phyloP scores from a whole-genome alignment of 1,139 yeast genomes.

The Trichomonascaceae sp. region DNA sequence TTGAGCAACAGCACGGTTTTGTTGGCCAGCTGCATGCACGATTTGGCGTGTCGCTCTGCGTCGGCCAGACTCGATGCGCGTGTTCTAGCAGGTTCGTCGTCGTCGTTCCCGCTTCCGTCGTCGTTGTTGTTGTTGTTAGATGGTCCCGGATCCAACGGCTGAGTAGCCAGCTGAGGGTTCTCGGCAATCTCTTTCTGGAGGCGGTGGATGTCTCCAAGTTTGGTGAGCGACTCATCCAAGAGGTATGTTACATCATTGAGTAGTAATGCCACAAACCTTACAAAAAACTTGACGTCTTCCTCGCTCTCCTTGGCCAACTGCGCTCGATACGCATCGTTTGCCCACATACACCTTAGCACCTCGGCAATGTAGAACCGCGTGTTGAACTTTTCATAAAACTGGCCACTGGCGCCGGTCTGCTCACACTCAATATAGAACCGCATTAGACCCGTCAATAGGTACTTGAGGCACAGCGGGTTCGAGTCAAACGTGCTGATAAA shows the following conservation, averaged over 20 bases:
- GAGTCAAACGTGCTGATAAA: slow-evolving; percentile 53
- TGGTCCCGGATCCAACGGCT: background rate
- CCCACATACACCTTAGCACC: slow-evolving; percentile 76
- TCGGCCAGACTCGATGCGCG: background rate
- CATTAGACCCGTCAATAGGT: slow-evolving; percentile 68
- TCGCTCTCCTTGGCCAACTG: slow-evolving; percentile 63
- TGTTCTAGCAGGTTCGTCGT: slow-evolving; percentile 26
- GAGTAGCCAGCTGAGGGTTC: slow-evolving; percentile 6
- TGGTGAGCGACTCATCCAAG: slow-evolving; percentile 79
- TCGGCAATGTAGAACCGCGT: slow-evolving; percentile 77
- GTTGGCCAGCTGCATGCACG: slow-evolving; percentile 72
- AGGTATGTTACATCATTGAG: slow-evolving; percentile 86
- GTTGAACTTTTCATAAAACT: slow-evolving; percentile 91
- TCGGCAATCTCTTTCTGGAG: slow-evolving; percentile 42
- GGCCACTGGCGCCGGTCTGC: slow-evolving; percentile 89
- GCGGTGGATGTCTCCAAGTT: slow-evolving; percentile 63
- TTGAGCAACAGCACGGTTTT: slow-evolving; percentile 71
- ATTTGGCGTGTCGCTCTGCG: slow-evolving; percentile 67
- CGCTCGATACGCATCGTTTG: slow-evolving; percentile 48
- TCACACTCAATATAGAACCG: slow-evolving; percentile 92
- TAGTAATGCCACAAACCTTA: slow-evolving; percentile 87
- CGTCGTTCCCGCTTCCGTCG: slow-evolving; percentile 47
- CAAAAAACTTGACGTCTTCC: slow-evolving; percentile 57
- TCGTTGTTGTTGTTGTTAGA: slow-evolving; percentile 10
- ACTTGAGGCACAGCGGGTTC: slow-evolving; percentile 47